phyloP scores from a whole-genome alignment of 176 grass and related monocot species.

The Oryza officinalis region DNA sequence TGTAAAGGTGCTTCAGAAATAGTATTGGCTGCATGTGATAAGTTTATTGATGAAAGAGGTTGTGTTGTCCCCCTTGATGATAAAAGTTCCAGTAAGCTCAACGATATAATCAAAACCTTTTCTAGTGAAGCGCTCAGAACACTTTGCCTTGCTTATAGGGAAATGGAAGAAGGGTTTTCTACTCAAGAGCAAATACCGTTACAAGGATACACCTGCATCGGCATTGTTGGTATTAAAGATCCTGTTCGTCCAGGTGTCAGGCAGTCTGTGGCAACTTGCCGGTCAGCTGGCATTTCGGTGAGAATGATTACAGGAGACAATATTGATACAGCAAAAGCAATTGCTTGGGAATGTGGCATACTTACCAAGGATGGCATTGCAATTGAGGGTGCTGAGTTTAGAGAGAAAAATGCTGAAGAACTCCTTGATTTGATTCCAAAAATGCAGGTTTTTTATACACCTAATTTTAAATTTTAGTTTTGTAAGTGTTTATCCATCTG shows the following conservation, averaged over 20 bases:
- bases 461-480: constrained; percentile 24
- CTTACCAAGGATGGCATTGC: constrained; percentile 66
- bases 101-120: constrained; percentile 54
- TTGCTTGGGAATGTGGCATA: constrained; percentile 74
- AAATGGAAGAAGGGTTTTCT: constrained; percentile 41
- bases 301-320: constrained; percentile 83
- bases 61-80: constrained; percentile 47
- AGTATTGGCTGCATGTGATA: constrained; percentile 58
- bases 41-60: constrained; percentile 51
- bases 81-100: constrained; percentile 33
- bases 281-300: constrained; percentile 60
- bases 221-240: constrained; percentile 80
- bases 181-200: constrained; percentile 47
- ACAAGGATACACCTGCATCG: constrained; percentile 64
- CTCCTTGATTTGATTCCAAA: constrained; percentile 84
- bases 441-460: constrained; percentile 68
- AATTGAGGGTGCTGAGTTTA: constrained; percentile 69
- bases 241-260: constrained; percentile 55
- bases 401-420: constrained; percentile 66
- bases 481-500: constrained; percentile 26
- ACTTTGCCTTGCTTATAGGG: constrained; percentile 65
- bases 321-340: constrained; percentile 77
- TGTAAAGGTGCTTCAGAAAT: constrained; percentile 82
- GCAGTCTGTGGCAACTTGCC: constrained; percentile 64
- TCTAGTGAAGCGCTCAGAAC: constrained; percentile 66